A percentile compares a stretch with the other conserved stretches of the same genome.
Evolutionary conservation across 495 filamentous ascomycete species (phyloP).

Genomic region (Xylaria curta): DNA sequence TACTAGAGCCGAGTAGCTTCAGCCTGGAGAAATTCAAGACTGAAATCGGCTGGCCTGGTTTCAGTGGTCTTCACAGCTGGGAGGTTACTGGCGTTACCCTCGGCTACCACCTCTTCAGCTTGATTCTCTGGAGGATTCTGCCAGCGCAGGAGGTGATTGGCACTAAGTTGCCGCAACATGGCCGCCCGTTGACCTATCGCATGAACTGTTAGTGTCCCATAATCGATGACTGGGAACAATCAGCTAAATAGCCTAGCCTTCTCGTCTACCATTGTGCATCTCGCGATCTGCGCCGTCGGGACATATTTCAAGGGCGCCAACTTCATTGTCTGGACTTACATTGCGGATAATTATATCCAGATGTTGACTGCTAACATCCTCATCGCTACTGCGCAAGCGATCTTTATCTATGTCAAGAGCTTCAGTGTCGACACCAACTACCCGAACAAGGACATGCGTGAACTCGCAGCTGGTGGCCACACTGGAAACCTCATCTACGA

Average conservation of each 20-base stretch:
- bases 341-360: conserved; percentile 87
- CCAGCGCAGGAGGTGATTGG: conserved; percentile 78
- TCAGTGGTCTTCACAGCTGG: conserved; percentile 63
- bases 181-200: conserved; percentile 71
- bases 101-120: conserved; percentile 79
- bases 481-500: conserved; percentile 91
- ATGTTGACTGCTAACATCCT: conserved; percentile 83
- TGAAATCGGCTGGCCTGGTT: conserved; percentile 79
- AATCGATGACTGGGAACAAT: conserved; percentile 1
- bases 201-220: conserved; percentile 72
- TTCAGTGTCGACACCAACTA: conserved; percentile 76
- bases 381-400: conserved; percentile 70
- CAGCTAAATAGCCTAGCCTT: conserved; percentile 64
- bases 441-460: conserved; percentile 66
- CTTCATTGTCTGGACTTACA: conserved; percentile 89
- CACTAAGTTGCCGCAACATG: conserved; percentile 73
- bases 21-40: conserved; percentile 72
- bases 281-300: conserved; percentile 71
- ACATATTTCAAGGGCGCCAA: conserved; percentile 78
- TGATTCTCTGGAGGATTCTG: conserved; percentile 76
- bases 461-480: conserved; percentile 81
- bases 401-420: conserved; percentile 78
- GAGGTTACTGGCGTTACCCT: conserved; percentile 69
- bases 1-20: conserved; percentile 75
- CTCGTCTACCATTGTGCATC: conserved; percentile 70